Evolutionary conservation across 169 alveolate species (phyloP).

Genomic region (Cryptosporidium xiaoi): DNA sequence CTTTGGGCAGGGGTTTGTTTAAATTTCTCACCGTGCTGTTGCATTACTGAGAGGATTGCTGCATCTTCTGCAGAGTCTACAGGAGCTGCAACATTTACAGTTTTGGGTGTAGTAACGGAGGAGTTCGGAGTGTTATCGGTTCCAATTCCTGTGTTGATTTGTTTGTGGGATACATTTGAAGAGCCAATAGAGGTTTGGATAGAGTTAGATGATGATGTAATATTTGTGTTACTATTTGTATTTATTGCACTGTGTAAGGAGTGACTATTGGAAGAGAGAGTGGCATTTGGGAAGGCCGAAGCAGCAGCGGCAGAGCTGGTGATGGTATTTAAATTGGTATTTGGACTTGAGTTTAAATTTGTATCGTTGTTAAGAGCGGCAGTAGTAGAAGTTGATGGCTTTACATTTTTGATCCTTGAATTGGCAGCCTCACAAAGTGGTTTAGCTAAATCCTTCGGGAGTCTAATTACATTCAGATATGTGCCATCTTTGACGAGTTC

Average conservation of each 20-base stretch:
- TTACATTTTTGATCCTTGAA: constrained; percentile 22
- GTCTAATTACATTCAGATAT: constrained; percentile 52
- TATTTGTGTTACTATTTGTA: not conserved
- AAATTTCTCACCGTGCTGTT: constrained; percentile 69
- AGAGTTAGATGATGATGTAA: not conserved
- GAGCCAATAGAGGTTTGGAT: not conserved
- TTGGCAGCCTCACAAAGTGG: constrained; percentile 66
- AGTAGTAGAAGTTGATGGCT: not conserved
- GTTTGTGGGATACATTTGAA: not conserved
- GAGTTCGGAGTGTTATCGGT: not conserved
- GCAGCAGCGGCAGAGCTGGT: too few relatives aligned
- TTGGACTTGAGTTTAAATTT: not conserved
- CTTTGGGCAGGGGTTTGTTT: constrained; percentile 73
- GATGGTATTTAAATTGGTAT: not conserved
- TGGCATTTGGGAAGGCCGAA: not conserved
- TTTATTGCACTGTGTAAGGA: not conserved
- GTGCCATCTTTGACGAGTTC: constrained; percentile 43
- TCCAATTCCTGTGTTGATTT: not conserved
- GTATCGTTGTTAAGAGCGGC: constrained; percentile 3
- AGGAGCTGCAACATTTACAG: not conserved
- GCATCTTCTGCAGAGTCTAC: constrained; percentile 37
- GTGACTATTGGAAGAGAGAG: not conserved
- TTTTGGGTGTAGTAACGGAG: not conserved
- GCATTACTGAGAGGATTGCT: constrained; percentile 64
- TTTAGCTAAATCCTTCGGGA: constrained; percentile 56